phyloP scores from a whole-genome alignment of 2,329 filamentous ascomycete genomes.

The Ceratocystis diversiconidia region DNA sequence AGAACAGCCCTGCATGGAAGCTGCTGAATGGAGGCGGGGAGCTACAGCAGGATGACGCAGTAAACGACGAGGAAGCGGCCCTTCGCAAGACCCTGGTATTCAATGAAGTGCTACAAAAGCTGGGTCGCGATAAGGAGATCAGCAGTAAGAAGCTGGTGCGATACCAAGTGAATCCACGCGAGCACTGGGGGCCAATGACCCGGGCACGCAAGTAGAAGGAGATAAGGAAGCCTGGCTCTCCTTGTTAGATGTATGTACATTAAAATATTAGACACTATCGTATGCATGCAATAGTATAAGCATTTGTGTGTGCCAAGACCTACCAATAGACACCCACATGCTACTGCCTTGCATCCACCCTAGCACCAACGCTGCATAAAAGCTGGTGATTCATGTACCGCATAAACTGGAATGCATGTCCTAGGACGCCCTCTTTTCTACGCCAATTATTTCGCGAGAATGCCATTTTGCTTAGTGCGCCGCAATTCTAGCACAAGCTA shows the following conservation, averaged over 20 bases:
- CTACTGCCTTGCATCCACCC: too few relatives aligned
- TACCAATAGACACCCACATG: too few relatives aligned
- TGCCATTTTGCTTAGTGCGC: not conserved
- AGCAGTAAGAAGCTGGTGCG: constrained; percentile 57
- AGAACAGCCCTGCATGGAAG: constrained; percentile 54
- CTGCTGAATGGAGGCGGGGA: constrained; percentile 37
- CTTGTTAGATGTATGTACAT: not conserved
- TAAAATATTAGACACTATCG: not conserved
- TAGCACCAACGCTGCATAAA: too few relatives aligned
- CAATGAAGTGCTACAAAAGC: constrained; percentile 59
- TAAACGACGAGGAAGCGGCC: constrained; percentile 23
- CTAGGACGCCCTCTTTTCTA: not conserved
- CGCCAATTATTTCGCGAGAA: not conserved
- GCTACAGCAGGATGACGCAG: constrained; percentile 18
- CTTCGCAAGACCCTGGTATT: constrained; percentile 52
- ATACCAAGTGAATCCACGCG: constrained; percentile 79
- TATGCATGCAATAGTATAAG: not conserved
- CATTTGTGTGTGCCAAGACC: too few relatives aligned
- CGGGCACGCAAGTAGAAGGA: constrained; percentile 31
- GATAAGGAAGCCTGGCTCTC: constrained; percentile 22
- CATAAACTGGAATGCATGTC: not conserved
- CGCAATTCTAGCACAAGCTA: not conserved
- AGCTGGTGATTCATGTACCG: not conserved
- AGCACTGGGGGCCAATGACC: constrained; percentile 85
- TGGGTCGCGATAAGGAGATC: constrained; percentile 49